Conservation (phyloP, 441 rosid species). For the Capsella rubella region DNA sequence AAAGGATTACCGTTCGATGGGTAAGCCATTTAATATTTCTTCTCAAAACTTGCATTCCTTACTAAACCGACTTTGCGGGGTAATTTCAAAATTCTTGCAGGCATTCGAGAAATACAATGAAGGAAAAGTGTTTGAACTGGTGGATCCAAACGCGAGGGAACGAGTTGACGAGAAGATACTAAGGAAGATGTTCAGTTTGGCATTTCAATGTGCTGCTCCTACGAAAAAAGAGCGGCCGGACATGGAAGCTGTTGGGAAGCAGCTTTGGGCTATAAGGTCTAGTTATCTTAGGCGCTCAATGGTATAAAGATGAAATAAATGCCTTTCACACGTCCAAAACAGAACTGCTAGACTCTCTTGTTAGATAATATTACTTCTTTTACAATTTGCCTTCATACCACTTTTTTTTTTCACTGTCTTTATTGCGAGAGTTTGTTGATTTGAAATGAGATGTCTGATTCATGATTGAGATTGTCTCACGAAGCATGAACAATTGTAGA, state of each 20-base stretch:
- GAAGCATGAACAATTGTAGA: neutral
- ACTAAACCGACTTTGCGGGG: neutral
- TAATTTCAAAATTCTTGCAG: slow-evolving; percentile 49
- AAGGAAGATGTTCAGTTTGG: slow-evolving; percentile 69
- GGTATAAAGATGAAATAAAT: slow-evolving; percentile 2
- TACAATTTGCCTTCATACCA: slow-evolving; percentile 25
- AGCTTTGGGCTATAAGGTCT: slow-evolving; percentile 87
- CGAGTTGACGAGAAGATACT: slow-evolving; percentile 57
- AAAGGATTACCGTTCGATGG: slow-evolving; percentile 86
- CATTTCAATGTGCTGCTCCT: slow-evolving; percentile 92
- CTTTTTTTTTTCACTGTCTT: neutral
- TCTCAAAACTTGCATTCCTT: slow-evolving; percentile 13
- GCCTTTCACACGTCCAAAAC: neutral
- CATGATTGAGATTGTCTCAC: neutral
- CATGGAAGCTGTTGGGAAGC: slow-evolving; percentile 83
- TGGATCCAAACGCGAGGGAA: slow-evolving; percentile 75
- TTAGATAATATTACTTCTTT: slow-evolving; percentile 12
- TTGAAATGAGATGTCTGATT: slow-evolving; percentile 1
- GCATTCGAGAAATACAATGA: slow-evolving; percentile 71
- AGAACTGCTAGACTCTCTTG: slow-evolving; percentile 10
- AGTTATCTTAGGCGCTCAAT: slow-evolving; percentile 56
- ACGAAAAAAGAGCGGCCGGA: slow-evolving; percentile 74
- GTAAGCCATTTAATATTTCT: slow-evolving; percentile 52
- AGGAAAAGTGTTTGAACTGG: slow-evolving; percentile 58
- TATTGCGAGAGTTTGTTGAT: neutral